Conservation (phyloP, 169 alveolate species). For the Amoebophrya sp. region DNA sequence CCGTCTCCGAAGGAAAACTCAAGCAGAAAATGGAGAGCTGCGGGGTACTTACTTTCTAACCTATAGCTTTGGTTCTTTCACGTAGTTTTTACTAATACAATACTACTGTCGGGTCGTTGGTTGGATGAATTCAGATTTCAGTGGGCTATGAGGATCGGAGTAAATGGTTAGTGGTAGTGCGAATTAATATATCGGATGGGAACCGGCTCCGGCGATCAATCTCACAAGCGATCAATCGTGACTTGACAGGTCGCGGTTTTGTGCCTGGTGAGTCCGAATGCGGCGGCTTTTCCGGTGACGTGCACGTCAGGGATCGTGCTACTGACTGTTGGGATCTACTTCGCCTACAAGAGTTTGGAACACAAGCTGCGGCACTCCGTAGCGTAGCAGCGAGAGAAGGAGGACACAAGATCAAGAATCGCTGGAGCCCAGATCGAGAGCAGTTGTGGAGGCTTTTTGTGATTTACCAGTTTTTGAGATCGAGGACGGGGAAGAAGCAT, state of each 20-base stretch:
- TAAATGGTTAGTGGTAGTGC: too few species aligned
- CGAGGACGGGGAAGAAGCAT: too few species aligned
- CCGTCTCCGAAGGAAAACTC: background rate
- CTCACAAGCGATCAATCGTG: too few species aligned
- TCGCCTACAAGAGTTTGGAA: background rate
- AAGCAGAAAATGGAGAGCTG: constrained; percentile 1
- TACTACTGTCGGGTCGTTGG: background rate
- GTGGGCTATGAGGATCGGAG: too few species aligned
- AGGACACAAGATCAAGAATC: background rate
- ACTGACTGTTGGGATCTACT: background rate
- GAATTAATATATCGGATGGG: too few species aligned
- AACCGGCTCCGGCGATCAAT: background rate
- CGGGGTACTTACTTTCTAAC: background rate
- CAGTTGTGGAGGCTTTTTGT: background rate
- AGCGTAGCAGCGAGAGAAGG: background rate
- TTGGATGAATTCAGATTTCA: background rate
- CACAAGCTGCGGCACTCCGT: background rate
- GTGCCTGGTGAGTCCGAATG: background rate
- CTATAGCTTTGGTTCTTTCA: background rate
- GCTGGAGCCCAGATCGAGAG: background rate
- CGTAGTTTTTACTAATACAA: background rate
- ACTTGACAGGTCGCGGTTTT: background rate
- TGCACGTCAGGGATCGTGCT: background rate
- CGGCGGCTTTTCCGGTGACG: background rate
- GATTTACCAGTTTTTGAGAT: background rate